Evolutionary conservation across 352 stramenopile species (phyloP), one percentile per base, ranked within the genome.

Genomic region (Globisporangium nodosum): DNA sequence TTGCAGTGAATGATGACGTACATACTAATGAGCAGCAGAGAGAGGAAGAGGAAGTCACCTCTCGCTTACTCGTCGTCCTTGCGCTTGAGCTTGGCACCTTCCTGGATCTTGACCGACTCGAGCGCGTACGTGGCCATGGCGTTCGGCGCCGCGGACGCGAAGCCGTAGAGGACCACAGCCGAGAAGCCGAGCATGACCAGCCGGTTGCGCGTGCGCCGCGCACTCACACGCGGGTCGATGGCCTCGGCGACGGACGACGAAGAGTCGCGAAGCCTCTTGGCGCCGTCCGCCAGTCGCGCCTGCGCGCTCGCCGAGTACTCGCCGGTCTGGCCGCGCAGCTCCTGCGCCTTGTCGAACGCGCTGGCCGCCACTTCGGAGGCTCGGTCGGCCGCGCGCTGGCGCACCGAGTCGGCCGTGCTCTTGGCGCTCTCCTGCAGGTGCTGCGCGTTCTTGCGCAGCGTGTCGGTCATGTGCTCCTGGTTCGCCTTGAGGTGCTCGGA

Each of bases 121-220:
- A 90, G 60, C 24, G 71, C 68, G 53, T 94, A 94, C 21, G 82
- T 85, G 21, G 74, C 67, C 74, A 92, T 71, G 20, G 84, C 84
- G 47, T 78, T 61, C 37, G 84, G 84, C 56, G 78, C 52, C 13
- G 71, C 56, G 18, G 80, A 79, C 13, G 80, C 85, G 58, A 94
- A 88, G 1, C 85, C 85, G 48, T 92, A 94, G 31, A 94, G 33
- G 52, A 85, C 85, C 12, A 94, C 21, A 3, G 69, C 85, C 12
- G 81, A 68, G 52, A 86, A 82, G 15, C 82, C 85, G 20, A 91
- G 35, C 35, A 76, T 39, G 16, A 94, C 49, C 47, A 79, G 55
- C 2, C 79, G 81, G 58, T 92, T 92, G 52, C 80, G 71, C 56
- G 74, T 71, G 33, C 59, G 61, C 0, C 74, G 66, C 9, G 68